These are phyloP conservation scores for Clausena lansium DNA, from an alignment of 345 rosid genomes.

Conservation along the genomic window DNA sequence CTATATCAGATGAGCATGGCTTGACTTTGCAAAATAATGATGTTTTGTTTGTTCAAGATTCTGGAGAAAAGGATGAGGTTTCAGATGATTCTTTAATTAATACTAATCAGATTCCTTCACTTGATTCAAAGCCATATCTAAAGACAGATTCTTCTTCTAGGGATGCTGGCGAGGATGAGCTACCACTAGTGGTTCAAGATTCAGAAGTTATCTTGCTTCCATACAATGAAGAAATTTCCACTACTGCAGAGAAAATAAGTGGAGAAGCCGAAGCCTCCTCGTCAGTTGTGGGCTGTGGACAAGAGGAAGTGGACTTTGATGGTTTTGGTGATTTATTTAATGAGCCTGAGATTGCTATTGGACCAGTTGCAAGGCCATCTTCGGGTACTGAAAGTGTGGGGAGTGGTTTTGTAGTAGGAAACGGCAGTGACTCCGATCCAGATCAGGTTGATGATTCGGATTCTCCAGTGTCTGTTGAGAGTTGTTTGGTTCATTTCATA, in stretches of 20 bases:
- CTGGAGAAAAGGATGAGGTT: slow-evolving; percentile 17
- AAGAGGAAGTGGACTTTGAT: slow-evolving; percentile 65
- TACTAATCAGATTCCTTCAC: slow-evolving; percentile 25
- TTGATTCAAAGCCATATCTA: slow-evolving; percentile 33
- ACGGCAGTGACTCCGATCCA: slow-evolving; percentile 86
- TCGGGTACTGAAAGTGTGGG: slow-evolving; percentile 45
- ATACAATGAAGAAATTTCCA: slow-evolving; percentile 54
- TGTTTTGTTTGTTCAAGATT: slow-evolving; percentile 23
- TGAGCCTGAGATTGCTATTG: slow-evolving; percentile 68
- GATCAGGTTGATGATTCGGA: slow-evolving; percentile 86
- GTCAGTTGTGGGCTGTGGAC: slow-evolving; percentile 38
- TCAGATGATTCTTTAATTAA: slow-evolving; percentile 32
- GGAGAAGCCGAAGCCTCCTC: slow-evolving; percentile 58
- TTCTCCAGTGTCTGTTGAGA: slow-evolving; percentile 87
- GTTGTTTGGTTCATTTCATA: slow-evolving; percentile 81
- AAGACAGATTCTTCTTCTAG: slow-evolving; percentile 44
- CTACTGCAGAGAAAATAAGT: slow-evolving; percentile 24
- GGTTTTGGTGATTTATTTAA: slow-evolving; percentile 87
- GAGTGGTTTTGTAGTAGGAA: slow-evolving; percentile 48
- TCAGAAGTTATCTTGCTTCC: slow-evolving; percentile 78
- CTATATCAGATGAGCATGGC: slow-evolving; percentile 35
- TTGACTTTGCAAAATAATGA: slow-evolving; percentile 37
- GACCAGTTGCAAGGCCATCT: slow-evolving; percentile 61
- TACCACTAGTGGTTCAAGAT: slow-evolving; percentile 54
- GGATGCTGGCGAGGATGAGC: slow-evolving; percentile 71